Conservation (phyloP, 768 basidiomycete species). For the Piloderma croceum region DNA sequence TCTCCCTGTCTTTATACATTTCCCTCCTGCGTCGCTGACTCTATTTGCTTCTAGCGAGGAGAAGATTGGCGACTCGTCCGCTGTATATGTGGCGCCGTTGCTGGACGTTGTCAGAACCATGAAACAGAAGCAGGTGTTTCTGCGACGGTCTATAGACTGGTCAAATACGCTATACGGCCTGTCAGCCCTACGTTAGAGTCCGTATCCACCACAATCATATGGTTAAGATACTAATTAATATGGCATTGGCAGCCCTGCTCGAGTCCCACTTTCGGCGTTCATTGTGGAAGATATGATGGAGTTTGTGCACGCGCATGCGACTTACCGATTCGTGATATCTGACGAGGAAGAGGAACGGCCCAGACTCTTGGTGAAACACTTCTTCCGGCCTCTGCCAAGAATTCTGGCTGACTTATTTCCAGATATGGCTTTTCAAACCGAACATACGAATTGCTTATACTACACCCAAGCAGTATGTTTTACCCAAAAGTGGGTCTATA, state of each 20-base stretch:
- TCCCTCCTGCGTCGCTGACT: constrained; percentile 13
- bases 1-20: constrained; percentile 8
- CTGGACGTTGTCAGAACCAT: constrained; percentile 65
- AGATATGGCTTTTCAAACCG: constrained; percentile 97
- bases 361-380: constrained; percentile 73
- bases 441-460: constrained; percentile 75
- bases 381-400: constrained; percentile 5
- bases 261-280: constrained; percentile 76
- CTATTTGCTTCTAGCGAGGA: constrained; percentile 35
- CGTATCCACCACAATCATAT: constrained; percentile 10
- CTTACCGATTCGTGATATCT: constrained; percentile 82
- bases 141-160: constrained; percentile 56
- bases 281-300: constrained; percentile 89
- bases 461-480: constrained; percentile 43
- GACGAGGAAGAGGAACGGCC: constrained; percentile 85
- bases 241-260: constrained; percentile 27
- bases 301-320: constrained; percentile 86
- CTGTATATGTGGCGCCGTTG: constrained; percentile 79
- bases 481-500: constrained; percentile 59
- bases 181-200: constrained; percentile 58
- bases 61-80: constrained; percentile 62
- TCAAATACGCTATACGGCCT: constrained; percentile 81
- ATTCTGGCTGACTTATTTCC: constrained; percentile 1
- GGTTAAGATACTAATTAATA: no score
- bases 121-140: constrained; percentile 24